These are phyloP conservation scores for Coemansia sp. DNA, from an alignment of 192 early-diverging fungal species.

Conservation along the genomic window DNA sequence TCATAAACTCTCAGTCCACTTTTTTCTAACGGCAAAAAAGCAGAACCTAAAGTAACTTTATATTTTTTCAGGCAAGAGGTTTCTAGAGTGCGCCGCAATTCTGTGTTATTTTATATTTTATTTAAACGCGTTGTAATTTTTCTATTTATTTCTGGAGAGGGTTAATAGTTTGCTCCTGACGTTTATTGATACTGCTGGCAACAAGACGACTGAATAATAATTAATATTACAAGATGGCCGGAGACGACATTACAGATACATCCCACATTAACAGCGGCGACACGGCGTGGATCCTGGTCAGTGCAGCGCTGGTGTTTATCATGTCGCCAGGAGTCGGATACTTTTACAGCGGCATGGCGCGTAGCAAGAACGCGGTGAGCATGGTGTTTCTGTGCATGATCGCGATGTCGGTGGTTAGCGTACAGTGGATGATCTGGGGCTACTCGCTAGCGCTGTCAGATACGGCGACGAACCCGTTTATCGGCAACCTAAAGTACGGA, in stretches of 20 bases:
- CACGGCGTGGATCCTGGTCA: slow-evolving; percentile 68
- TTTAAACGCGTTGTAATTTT: not conserved
- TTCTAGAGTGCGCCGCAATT: slow-evolving; percentile 4
- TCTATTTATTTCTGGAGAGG: too few species aligned
- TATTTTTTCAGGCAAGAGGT: not conserved
- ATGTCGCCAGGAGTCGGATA: slow-evolving; percentile 96
- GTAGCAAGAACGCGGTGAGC: slow-evolving; percentile 89
- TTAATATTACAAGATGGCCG: not conserved
- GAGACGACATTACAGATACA: slow-evolving; percentile 27
- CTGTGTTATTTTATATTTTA: not conserved
- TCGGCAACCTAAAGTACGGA: slow-evolving; percentile 79
- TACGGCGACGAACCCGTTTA: slow-evolving; percentile 64
- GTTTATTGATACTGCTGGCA: not conserved
- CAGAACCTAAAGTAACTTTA: not conserved
- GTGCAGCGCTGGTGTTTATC: slow-evolving; percentile 82
- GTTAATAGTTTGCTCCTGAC: not conserved
- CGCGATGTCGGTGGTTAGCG: slow-evolving; percentile 78
- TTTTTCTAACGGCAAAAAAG: not conserved
- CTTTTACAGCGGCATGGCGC: slow-evolving; percentile 94
- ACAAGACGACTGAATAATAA: not conserved
- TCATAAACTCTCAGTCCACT: slow-evolving; percentile 5
- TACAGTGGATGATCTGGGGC: slow-evolving; percentile 92
- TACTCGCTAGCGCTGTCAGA: slow-evolving; percentile 86
- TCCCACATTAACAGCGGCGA: slow-evolving; percentile 54
- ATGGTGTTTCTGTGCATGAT: slow-evolving; percentile 82